Evolutionary conservation across 2,329 filamentous ascomycete species (phyloP), one percentile per base, ranked within the genome.

Genomic region (Trichoderma guizhouense): DNA sequence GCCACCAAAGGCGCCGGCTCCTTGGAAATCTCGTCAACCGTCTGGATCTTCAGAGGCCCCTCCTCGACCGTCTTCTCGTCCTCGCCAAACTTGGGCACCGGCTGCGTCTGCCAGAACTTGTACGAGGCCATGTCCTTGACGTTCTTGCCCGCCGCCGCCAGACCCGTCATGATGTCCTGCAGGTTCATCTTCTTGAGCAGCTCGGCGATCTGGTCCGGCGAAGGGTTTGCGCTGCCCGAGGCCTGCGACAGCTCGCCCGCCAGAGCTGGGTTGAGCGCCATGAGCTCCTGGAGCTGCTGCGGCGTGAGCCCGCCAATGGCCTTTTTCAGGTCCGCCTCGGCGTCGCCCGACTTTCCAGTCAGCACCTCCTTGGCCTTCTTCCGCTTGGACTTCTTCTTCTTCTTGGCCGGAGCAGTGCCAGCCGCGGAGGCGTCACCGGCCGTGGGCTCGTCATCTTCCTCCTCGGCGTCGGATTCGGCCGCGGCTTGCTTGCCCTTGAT

Each of bases 41-140:
- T 91, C 77, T 95, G 92, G 21, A 91, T 84, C 83, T 91, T 92
- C 79, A 99, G 93, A 0, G 95, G 94, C 0, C 96, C 96, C 77
- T 98, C 95, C 74, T 90, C 85, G 63, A 90, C 83, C 66, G 87
- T 84, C 62, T 85, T 83, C 15, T 78, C 76, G 72, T 85, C 82
- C 80, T 91, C 85, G 77, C 88, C 91, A 79, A 98, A 97, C 78
- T 91, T 91, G 65, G 93, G 93, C 72, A 99, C 96, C 1, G 96
- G 96, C 82, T 99, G 96, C 61, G 96, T 99, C 81, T 94, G 91
- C 96, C 96, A 99, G 85, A 99, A 99, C 83, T 97, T 98, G 87
- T 98, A 98, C 72, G 91, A 93, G 7, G 92, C 94, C 94, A 98
- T 97, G 79, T 98, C 95, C 85, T 97, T 98, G 77, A 90, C 91